Evolutionary conservation across 2,329 filamentous ascomycete species (phyloP), one percentile per base, ranked within the genome.

Genomic region (Colletotrichum eremochloae): DNA sequence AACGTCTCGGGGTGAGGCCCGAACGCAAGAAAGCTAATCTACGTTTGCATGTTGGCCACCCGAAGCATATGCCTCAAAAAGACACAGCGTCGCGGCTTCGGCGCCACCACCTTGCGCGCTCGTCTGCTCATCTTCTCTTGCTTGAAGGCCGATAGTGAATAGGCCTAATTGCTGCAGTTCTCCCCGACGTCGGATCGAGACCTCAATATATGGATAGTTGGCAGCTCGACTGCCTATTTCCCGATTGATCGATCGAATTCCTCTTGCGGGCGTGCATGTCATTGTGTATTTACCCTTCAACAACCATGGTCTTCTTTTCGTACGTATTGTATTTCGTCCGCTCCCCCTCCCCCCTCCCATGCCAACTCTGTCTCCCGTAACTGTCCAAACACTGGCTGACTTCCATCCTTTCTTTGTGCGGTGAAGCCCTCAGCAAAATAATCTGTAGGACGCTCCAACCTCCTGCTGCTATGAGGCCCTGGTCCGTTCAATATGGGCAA

Each of bases 401-500:
- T 18, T 20, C 50, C 12, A n/a, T 18, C 48, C 33, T n/a, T 58
- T n/a, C 20, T 40, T 36, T 24, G 15, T 1, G 64, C 18, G 9
- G 38, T 68, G 55, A 72, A 72, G 70, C 20, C 56, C 33, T 12
- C n/a, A 20, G 14, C 15, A n/a, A 12, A 29, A 62, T 62, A 72
- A 42, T 1, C 29, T 36, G 38, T 65, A 48, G 64, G 38, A 69
- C 31, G 40, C 64, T 53, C 60, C 46, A 65, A 61, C 46, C 60
- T 42, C 48, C 31, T 15, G 55, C 55, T 70, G 66, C 61, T 70
- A 65, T 70, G 9, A 70, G 69, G 65, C 61, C 15, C 66, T 56
- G 60, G 66, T 60, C 52, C 66, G 48, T 65, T 64, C 66, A 72
- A 57, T 60, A 72, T 72, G 70, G 40, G 40, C 50, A 63, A 67